Conservation (phyloP, 2,329 filamentous ascomycete species). For the Calonectria hongkongensis region DNA sequence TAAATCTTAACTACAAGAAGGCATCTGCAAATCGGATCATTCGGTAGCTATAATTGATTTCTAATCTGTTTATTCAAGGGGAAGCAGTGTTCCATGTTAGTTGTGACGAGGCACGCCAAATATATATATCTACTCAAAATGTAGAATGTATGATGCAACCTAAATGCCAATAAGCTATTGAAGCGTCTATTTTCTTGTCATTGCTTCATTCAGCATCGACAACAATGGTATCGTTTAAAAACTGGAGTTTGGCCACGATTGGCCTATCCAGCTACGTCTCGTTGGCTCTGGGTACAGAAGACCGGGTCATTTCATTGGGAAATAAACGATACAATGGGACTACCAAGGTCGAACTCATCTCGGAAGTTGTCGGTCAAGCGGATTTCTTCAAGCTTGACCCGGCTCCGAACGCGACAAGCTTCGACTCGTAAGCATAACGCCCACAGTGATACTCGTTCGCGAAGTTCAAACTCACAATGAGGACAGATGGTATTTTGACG, state of each 20-base stretch:
- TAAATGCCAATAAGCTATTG: too few species aligned
- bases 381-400: constrained; percentile 20
- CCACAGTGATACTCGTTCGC: too few species aligned
- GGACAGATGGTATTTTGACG: constrained; percentile 10
- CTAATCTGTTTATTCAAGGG: too few species aligned
- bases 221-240: not conserved
- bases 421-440: not conserved
- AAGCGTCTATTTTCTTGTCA: too few species aligned
- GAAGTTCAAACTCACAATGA: not conserved
- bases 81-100: too few species aligned
- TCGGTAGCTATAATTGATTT: too few species aligned
- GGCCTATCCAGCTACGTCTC: not conserved
- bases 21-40: too few species aligned
- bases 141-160: too few species aligned
- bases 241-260: not conserved
- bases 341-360: not conserved
- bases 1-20: too few species aligned
- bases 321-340: constrained; percentile 5
- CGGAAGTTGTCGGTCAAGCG: not conserved
- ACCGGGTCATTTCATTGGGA: not conserved
- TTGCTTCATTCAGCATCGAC: not conserved
- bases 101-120: too few species aligned
- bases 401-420: constrained; percentile 7
- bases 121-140: too few species aligned
- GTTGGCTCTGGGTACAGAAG: not conserved